Evolutionary conservation across 164 flowering plant species (phyloP), one percentile per base, ranked within the genome.

Genomic region (Paratinospora sagittata): DNA sequence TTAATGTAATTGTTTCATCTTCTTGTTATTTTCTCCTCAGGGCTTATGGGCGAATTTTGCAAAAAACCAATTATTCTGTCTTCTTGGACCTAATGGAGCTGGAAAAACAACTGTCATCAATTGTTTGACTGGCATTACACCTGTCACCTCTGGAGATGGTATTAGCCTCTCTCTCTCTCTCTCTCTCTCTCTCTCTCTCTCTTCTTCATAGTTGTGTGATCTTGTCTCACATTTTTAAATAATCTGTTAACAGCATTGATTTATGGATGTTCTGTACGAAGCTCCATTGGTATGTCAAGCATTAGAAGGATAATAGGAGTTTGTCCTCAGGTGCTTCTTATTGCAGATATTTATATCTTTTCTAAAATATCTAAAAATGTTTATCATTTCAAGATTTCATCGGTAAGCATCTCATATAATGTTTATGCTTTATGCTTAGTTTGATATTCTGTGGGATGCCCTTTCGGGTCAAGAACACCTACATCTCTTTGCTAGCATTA

Each of bases 61-160:
- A 26, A 90, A 88, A 78, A 86, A 91, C 84, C 98, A 93, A 79
- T 75, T 96, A 49, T 93, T 96, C 79, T 96, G 99, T 85, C 97
- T 93, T 78, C 95, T 96, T 77, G 97, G 99, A 77, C 99, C 99
- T 41, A 96, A 96, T 80, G 99, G 99, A 71, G 99, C 99, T 67
- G 99, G 99, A 66, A 96, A 96, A 82, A 91, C 98, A 49, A 93
- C 98, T 23, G 73, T 82, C n/a, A 96, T 93, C 69, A 93, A 84
- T 77, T 96, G 99, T 79, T 84, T 96, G 87, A 93, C 97, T 70
- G 99, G 99, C 74, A 86, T 91, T 61, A 86, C 89, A 67, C 93
- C 97, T 16, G 97, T 89, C 63, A 90, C 98, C n/a, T 77, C 83
- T 52, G 99, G 99, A 76, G 99, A 96, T 77, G 99, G 98, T 96